Percentiles rank a stretch among this genome's conserved stretches.
These are phyloP conservation scores for Phytophthora kernoviae DNA, from an alignment of 352 stramenopile genomes.

Conservation along the genomic window DNA sequence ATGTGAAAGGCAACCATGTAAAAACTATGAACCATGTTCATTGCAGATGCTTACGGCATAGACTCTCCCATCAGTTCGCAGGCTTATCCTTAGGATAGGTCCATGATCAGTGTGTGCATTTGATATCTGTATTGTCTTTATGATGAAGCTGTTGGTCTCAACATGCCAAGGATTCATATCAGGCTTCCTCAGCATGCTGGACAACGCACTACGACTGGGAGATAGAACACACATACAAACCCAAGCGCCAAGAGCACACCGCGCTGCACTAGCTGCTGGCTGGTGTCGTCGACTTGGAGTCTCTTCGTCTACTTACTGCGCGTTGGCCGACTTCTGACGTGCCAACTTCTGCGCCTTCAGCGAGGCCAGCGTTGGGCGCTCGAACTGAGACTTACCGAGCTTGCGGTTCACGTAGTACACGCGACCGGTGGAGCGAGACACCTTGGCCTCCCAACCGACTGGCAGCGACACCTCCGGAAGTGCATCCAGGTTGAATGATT, in stretches of 20 bases:
- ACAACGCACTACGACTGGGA: slow-evolving; percentile 21
- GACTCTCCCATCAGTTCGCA: too few species aligned
- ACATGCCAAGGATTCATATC: neutral
- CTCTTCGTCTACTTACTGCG: slow-evolving; percentile 39
- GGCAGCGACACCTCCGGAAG: slow-evolving; percentile 82
- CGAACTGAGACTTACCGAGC: slow-evolving; percentile 87
- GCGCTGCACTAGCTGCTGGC: slow-evolving; percentile 24
- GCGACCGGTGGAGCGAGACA: slow-evolving; percentile 81
- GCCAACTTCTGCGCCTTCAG: slow-evolving; percentile 86
- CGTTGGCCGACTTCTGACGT: slow-evolving; percentile 61
- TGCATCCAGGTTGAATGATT: slow-evolving; percentile 87
- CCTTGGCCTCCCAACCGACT: slow-evolving; percentile 86
- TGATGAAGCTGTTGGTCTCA: too few species aligned
- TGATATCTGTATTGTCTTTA: neutral
- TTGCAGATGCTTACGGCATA: neutral
- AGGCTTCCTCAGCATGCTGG: slow-evolving; percentile 9
- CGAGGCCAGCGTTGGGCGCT: slow-evolving; percentile 82
- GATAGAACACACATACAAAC: slow-evolving; percentile 26
- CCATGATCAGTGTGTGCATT: neutral
- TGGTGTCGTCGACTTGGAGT: slow-evolving; percentile 10
- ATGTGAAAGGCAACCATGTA: slow-evolving; percentile 5
- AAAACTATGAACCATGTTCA: neutral
- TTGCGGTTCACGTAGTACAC: slow-evolving; percentile 92
- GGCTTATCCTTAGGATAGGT: too few species aligned
- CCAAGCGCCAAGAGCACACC: slow-evolving; percentile 19